Evolutionary conservation across 2,329 filamentous ascomycete genomes (phyloP).

Genomic region (Ophiocordyceps camponoti-saundersi): DNA sequence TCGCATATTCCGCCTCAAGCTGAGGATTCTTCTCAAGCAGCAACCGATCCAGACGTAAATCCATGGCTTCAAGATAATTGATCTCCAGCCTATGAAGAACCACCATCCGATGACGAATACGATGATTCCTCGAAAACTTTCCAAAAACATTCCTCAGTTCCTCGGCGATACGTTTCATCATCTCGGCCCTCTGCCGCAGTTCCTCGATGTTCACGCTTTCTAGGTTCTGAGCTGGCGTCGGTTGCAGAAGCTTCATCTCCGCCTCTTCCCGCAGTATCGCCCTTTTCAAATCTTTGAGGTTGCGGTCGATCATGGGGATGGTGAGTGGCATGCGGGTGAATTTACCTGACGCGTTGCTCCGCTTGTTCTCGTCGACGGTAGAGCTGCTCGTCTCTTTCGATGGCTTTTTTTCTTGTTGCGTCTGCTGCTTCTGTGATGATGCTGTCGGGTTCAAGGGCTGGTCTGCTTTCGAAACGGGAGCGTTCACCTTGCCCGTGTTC

Average conservation of each 20-base stretch:
- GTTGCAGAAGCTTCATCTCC: background rate
- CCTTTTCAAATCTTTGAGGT: background rate
- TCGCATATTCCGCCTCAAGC: background rate
- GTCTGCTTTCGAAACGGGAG: too few species aligned
- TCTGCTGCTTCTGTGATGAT: too few species aligned
- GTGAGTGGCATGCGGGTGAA: background rate
- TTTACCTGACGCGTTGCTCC: too few species aligned
- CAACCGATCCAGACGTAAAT: background rate
- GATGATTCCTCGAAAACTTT: background rate
- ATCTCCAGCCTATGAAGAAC: background rate
- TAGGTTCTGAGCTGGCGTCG: background rate
- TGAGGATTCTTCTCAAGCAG: background rate
- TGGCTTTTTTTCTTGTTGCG: too few species aligned
- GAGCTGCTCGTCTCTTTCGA: too few species aligned
- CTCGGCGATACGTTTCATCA: background rate
- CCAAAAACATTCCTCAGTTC: background rate
- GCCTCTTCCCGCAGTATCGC: background rate
- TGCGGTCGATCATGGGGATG: background rate
- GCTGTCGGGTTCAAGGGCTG: too few species aligned
- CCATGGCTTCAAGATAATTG: background rate
- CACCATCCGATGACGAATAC: background rate
- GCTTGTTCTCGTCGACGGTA: too few species aligned
- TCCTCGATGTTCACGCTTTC: background rate
- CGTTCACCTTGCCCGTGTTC: too few species aligned
- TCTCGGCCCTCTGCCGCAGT: background rate